These are phyloP conservation scores for Eucalyptus erythrocorys DNA, from an alignment of 345 rosid species.

Conservation along the genomic window DNA sequence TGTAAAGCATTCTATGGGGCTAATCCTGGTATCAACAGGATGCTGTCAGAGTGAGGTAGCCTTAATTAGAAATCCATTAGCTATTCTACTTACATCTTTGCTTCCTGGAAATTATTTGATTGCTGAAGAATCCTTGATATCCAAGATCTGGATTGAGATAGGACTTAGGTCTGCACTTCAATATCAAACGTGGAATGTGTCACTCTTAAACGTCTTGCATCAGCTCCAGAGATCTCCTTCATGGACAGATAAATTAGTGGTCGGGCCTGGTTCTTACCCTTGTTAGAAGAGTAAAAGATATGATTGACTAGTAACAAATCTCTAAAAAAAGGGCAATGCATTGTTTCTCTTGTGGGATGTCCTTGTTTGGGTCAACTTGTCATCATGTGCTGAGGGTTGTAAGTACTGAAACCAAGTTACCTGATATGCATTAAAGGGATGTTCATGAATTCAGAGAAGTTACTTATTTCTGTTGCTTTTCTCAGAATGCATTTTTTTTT, in stretches of 20 bases:
- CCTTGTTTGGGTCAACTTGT: background rate
- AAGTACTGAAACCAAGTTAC: background rate
- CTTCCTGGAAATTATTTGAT: background rate
- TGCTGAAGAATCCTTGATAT: background rate
- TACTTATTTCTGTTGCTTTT: background rate
- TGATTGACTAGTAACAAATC: background rate
- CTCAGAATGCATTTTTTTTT: background rate
- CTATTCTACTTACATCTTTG: background rate
- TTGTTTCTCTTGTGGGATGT: background rate
- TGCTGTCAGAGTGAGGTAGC: background rate
- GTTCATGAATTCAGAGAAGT: background rate
- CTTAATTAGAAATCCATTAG: background rate
- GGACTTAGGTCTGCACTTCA: background rate
- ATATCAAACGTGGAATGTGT: background rate
- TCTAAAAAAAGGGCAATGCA: background rate
- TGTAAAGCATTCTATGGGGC: background rate
- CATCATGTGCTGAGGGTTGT: background rate
- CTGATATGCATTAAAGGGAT: background rate
- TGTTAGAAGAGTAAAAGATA: background rate
- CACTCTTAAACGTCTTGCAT: background rate
- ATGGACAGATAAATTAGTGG: background rate
- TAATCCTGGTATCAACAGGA: background rate
- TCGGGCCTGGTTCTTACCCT: background rate
- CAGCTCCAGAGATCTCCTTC: background rate
- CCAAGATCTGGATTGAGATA: background rate